phyloP scores from a whole-genome alignment of 2,329 filamentous ascomycete genomes.

The Tolypocladium cylindrosporum region DNA sequence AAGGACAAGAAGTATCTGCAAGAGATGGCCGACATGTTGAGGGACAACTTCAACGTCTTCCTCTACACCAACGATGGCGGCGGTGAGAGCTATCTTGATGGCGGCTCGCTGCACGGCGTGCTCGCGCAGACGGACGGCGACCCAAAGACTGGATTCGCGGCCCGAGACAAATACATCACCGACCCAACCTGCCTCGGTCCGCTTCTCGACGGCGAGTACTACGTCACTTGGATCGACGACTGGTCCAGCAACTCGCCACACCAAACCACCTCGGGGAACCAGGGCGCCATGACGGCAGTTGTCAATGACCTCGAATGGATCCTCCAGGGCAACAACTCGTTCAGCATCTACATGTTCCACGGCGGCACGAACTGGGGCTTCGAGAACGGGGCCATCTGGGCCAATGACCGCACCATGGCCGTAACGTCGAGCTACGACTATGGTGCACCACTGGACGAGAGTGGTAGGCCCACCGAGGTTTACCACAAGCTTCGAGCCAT shows the following conservation, averaged over 20 bases:
- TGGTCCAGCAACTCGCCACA: conserved; percentile 16
- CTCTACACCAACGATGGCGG: conserved; percentile 41
- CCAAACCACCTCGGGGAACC: conserved; percentile 24
- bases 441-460: conserved; percentile 38
- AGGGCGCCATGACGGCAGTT: not conserved
- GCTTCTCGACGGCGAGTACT: conserved; percentile 32
- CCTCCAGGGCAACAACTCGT: conserved; percentile 18
- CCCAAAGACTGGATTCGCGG: conserved; percentile 14
- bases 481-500: conserved; percentile 29
- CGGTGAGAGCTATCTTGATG: conserved; percentile 28
- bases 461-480: conserved; percentile 32
- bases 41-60: conserved; percentile 27
- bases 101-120: conserved; percentile 31
- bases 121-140: conserved; percentile 37
- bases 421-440: conserved; percentile 42
- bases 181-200: conserved; percentile 31
- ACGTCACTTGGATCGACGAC: conserved; percentile 4
- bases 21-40: conserved; percentile 30
- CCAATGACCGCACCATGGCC: conserved; percentile 22
- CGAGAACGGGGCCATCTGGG: conserved; percentile 34
- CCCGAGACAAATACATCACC: conserved; percentile 31
- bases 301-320: conserved; percentile 10
- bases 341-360: conserved; percentile 43
- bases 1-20: conserved; percentile 32
- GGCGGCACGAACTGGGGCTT: conserved; percentile 42